A percentile compares a stretch with the other conserved stretches of the same genome.
phyloP scores from a whole-genome alignment of 2,329 filamentous ascomycete genomes.

The Colletotrichum magnum region DNA sequence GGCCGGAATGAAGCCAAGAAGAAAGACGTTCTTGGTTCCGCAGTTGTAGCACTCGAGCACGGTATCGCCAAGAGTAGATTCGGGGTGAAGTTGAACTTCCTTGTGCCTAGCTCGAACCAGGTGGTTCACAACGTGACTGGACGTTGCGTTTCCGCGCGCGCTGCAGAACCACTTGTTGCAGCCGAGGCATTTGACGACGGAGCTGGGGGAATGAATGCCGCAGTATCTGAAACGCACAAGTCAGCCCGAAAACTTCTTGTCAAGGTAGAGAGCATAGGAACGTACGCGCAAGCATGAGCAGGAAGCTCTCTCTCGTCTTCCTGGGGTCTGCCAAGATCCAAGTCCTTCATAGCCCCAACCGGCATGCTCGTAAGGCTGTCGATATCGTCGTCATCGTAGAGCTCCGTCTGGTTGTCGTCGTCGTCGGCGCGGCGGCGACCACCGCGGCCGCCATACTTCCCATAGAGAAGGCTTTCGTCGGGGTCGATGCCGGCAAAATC shows the following conservation, averaged over 20 bases:
- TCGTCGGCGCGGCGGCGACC: slow-evolving; percentile 83
- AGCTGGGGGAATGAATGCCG: slow-evolving; percentile 95
- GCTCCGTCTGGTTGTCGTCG: slow-evolving; percentile 90
- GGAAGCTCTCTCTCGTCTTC: slow-evolving; percentile 94
- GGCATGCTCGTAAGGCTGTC: slow-evolving; percentile 84
- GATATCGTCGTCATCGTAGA: slow-evolving; percentile 85
- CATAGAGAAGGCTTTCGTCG: slow-evolving; percentile 86
- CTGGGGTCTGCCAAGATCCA: slow-evolving; percentile 65
- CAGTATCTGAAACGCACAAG: slow-evolving; percentile 77
- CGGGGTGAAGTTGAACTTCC: slow-evolving; percentile 96
- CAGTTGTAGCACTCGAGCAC: slow-evolving; percentile 99
- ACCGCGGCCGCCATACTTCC: slow-evolving; percentile 73
- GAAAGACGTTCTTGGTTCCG: slow-evolving; percentile 98
- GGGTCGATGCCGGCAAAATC: slow-evolving; percentile 78
- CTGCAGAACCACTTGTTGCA: slow-evolving; percentile 99
- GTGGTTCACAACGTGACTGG: slow-evolving; percentile 98
- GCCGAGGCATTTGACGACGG: slow-evolving; percentile 94
- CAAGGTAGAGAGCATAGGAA: slow-evolving; percentile 47
- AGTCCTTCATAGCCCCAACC: slow-evolving; percentile 79
- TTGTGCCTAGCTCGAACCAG: slow-evolving; percentile 97
- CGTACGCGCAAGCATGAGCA: slow-evolving; percentile 94
- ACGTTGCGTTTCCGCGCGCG: slow-evolving; percentile 94
- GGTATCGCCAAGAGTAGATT: slow-evolving; percentile 93
- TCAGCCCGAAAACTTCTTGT: slow-evolving; percentile 1
- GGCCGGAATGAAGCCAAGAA: slow-evolving; percentile 97